A percentile compares a stretch with the other conserved stretches of the same genome.
phyloP scores from a whole-genome alignment of 2,329 filamentous ascomycete genomes.

The Leptographium galeiforme region DNA sequence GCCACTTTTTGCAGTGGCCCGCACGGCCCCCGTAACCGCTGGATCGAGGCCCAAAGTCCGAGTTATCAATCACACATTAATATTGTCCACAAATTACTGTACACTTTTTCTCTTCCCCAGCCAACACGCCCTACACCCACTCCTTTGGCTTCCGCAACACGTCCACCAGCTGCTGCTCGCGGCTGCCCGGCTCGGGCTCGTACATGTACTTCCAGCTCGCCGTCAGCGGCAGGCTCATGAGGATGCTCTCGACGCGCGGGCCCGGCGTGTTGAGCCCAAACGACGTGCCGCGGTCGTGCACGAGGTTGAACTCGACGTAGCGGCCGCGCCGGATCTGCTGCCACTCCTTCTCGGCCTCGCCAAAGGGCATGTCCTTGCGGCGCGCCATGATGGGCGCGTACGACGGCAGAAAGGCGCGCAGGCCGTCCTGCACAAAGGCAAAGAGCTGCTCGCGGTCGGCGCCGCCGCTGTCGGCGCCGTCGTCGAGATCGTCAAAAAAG shows the following conservation, averaged over 20 bases:
- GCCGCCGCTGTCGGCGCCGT: slow-evolving; percentile 36
- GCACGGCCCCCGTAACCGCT: too few species aligned
- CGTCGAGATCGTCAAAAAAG: slow-evolving; percentile 96
- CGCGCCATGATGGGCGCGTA: slow-evolving; percentile 82
- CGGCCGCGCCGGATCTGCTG: slow-evolving; percentile 88
- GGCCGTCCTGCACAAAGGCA: slow-evolving; percentile 72
- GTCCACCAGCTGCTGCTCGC: slow-evolving; percentile 70
- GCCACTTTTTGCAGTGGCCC: too few species aligned
- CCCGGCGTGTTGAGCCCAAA: slow-evolving; percentile 91
- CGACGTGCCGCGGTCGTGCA: slow-evolving; percentile 87
- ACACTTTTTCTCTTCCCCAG: neutral
- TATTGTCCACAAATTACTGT: neutral
- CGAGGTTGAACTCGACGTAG: slow-evolving; percentile 97
- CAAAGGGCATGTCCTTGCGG: slow-evolving; percentile 86
- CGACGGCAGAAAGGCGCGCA: slow-evolving; percentile 76
- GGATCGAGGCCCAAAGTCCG: too few species aligned
- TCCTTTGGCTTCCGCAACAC: slow-evolving; percentile 52
- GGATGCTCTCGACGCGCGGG: slow-evolving; percentile 83
- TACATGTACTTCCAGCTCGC: slow-evolving; percentile 97
- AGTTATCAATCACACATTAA: too few species aligned
- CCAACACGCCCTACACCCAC: slow-evolving; percentile 40
- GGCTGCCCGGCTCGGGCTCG: slow-evolving; percentile 57
- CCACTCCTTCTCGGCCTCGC: slow-evolving; percentile 80
- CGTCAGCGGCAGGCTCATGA: slow-evolving; percentile 92
- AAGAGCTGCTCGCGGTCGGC: slow-evolving; percentile 75